phyloP scores from a whole-genome alignment of 805 yeast species.

The Starmerella davenportii region DNA sequence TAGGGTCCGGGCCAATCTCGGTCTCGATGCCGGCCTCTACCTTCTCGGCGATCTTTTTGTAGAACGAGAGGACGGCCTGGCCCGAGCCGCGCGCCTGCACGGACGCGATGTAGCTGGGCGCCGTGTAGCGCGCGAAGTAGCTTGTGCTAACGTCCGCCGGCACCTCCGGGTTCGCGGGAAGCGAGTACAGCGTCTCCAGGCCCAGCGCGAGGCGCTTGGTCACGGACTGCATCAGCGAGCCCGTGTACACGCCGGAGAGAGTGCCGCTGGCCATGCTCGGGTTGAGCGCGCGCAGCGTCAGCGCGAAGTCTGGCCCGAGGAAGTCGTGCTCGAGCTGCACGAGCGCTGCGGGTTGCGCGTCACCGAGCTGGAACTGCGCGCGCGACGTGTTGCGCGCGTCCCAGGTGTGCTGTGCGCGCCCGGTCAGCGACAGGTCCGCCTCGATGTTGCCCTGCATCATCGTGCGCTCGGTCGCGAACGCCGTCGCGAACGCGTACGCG shows the following conservation, averaged over 20 bases:
- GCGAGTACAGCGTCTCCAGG: slow-evolving; percentile 75
- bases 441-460: slow-evolving; percentile 86
- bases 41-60: slow-evolving; percentile 81
- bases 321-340: slow-evolving; percentile 90
- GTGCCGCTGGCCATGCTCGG: slow-evolving; percentile 61
- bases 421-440: slow-evolving; percentile 66
- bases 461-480: slow-evolving; percentile 69
- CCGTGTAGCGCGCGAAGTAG: slow-evolving; percentile 75
- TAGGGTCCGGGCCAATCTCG: slow-evolving; percentile 31
- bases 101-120: slow-evolving; percentile 80
- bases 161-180: slow-evolving; percentile 25
- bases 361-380: slow-evolving; percentile 71
- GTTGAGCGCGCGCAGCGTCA: slow-evolving; percentile 80
- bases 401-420: slow-evolving; percentile 88
- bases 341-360: slow-evolving; percentile 72
- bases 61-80: slow-evolving; percentile 70
- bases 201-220: slow-evolving; percentile 75
- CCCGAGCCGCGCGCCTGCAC: slow-evolving; percentile 92
- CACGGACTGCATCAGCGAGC: slow-evolving; percentile 74
- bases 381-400: slow-evolving; percentile 58
- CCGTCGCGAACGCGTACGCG: slow-evolving; percentile 76
- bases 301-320: slow-evolving; percentile 72
- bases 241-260: slow-evolving; percentile 83
- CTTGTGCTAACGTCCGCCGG: slow-evolving; percentile 87
- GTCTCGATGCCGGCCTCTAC: slow-evolving; percentile 93